Conservation (phyloP, 306 rosid genomes). For the Mimosa bimucronata region DNA sequence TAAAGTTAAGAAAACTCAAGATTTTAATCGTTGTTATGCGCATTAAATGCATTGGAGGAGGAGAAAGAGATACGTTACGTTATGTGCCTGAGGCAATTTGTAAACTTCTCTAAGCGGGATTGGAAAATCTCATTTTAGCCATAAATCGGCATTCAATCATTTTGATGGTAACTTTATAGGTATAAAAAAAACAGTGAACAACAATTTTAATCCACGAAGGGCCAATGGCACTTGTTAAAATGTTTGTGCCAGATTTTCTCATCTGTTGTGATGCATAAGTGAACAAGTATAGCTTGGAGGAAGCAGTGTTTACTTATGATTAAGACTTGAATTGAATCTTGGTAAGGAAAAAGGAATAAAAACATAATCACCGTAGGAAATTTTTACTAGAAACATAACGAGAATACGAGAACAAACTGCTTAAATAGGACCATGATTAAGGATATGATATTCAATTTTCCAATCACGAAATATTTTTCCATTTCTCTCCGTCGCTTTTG, state of each 20-base stretch:
- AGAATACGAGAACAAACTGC: neutral
- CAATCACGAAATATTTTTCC: slow-evolving; percentile 12
- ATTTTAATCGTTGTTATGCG: neutral
- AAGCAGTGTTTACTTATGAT: neutral
- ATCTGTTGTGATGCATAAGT: slow-evolving; percentile 1
- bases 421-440: slow-evolving; percentile 5
- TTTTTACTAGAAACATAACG: neutral
- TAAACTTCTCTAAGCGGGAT: slow-evolving; percentile 18
- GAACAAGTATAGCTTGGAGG: slow-evolving; percentile 6
- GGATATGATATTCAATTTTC: slow-evolving; percentile 15
- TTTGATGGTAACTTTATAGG: neutral
- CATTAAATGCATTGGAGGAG: slow-evolving; percentile 7
- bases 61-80: neutral
- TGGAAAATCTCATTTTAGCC: neutral
- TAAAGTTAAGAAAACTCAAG: neutral
- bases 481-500: slow-evolving; percentile 5
- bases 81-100: slow-evolving; percentile 17
- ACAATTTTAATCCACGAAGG: neutral
- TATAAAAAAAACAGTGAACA: neutral
- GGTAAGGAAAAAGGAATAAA: neutral
- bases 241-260: slow-evolving; percentile 2
- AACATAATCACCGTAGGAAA: neutral
- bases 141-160: slow-evolving; percentile 24
- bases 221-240: neutral
- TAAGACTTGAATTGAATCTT: neutral